phyloP scores from a whole-genome alignment of 1,284 basidiomycete species.

The Trichosporon faecale region DNA sequence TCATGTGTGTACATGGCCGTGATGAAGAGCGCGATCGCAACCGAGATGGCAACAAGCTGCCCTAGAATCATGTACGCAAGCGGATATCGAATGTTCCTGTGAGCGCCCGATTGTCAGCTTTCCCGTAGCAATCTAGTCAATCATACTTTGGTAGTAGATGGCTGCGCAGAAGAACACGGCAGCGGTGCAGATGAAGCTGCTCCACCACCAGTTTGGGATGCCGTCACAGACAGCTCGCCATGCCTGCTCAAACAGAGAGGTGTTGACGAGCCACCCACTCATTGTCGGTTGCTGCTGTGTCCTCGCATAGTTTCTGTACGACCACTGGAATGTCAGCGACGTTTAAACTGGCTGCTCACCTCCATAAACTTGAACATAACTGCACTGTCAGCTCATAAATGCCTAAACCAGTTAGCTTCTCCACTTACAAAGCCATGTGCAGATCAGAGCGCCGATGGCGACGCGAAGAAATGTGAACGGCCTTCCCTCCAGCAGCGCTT shows the following conservation, averaged over 20 bases:
- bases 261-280: slow-evolving; percentile 62
- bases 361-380: slow-evolving; percentile 55
- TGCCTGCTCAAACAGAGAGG: slow-evolving; percentile 65
- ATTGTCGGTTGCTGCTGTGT: slow-evolving; percentile 34
- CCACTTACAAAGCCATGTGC: slow-evolving; percentile 65
- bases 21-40: slow-evolving; percentile 66
- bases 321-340: slow-evolving; percentile 56
- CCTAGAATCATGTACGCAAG: slow-evolving; percentile 74
- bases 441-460: slow-evolving; percentile 38
- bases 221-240: slow-evolving; percentile 58
- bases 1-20: slow-evolving; percentile 58
- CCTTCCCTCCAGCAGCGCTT: slow-evolving; percentile 29
- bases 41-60: slow-evolving; percentile 69
- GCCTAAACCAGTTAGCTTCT: background rate
- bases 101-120: slow-evolving; percentile 49
- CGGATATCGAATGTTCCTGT: slow-evolving; percentile 57
- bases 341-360: slow-evolving; percentile 43
- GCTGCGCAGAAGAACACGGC: slow-evolving; percentile 65
- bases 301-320: slow-evolving; percentile 56
- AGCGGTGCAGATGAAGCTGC: slow-evolving; percentile 66
- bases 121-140: background rate
- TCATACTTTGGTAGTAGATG: slow-evolving; percentile 60
- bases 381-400: slow-evolving; percentile 52
- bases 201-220: slow-evolving; percentile 68
- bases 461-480: slow-evolving; percentile 44